Evolutionary conservation across 805 yeast genomes (phyloP).

Genomic region (Sugiyamaella chiloensis): DNA sequence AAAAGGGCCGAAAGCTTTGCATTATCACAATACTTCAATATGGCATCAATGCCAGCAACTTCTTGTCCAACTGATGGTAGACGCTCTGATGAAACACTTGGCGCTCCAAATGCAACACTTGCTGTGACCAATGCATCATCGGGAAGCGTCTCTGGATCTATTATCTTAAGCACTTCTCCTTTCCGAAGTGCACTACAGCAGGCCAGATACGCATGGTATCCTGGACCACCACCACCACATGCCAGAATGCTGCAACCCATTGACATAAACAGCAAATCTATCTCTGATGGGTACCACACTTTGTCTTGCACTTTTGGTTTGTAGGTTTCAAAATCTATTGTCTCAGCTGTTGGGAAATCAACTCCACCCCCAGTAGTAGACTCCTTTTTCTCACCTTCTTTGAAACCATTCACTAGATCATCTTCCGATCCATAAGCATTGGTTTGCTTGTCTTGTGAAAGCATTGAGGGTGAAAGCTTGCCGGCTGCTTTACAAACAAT

Average conservation of each 20-base stretch:
- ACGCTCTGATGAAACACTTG: slow-evolving; percentile 43
- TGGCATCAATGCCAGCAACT: slow-evolving; percentile 16
- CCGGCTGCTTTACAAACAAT: slow-evolving; percentile 14
- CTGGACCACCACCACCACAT: slow-evolving; percentile 51
- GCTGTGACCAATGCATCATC: slow-evolving; percentile 7
- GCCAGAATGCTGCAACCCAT: slow-evolving; percentile 47
- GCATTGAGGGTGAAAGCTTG: slow-evolving; percentile 1
- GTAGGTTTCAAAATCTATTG: background rate
- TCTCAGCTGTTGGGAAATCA: background rate
- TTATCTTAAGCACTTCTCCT: slow-evolving; percentile 37
- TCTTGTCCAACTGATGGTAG: slow-evolving; percentile 36
- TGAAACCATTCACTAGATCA: background rate
- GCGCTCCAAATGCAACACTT: slow-evolving; percentile 41
- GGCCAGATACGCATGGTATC: slow-evolving; percentile 39
- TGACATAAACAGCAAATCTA: slow-evolving; percentile 40
- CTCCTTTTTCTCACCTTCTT: background rate
- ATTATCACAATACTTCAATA: slow-evolving; percentile 26
- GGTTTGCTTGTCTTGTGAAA: no score
- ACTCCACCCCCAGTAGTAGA: background rate
- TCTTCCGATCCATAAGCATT: background rate
- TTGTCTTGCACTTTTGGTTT: background rate
- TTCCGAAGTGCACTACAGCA: slow-evolving; percentile 30
- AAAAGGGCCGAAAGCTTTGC: slow-evolving; percentile 29
- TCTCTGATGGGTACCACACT: slow-evolving; percentile 40
- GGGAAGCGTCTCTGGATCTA: slow-evolving; percentile 25